Evolutionary conservation across 1,284 basidiomycete genomes (phyloP).

Genomic region (Heimioporus punctisporus): DNA sequence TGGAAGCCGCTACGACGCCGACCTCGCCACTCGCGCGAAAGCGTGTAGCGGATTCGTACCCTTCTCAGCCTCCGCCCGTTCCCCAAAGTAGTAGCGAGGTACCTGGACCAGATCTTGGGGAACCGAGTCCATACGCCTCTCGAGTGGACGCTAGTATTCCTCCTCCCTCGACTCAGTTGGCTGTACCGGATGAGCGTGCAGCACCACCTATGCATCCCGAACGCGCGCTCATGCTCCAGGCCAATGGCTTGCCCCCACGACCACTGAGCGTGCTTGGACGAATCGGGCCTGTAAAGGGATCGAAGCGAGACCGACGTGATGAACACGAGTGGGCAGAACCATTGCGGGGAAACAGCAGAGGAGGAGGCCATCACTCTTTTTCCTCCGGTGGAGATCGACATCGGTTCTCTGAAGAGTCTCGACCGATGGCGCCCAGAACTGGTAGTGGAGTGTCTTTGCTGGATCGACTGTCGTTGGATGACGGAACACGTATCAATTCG

Average conservation of each 20-base stretch:
- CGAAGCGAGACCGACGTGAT: slow-evolving; percentile 25
- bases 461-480: slow-evolving; percentile 37
- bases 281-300: slow-evolving; percentile 11
- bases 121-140: no score
- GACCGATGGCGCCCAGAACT: background rate
- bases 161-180: slow-evolving; percentile 3
- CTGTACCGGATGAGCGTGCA: slow-evolving; percentile 10
- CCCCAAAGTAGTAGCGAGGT: slow-evolving; percentile 5
- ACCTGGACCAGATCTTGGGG: no score
- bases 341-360: slow-evolving; percentile 8
- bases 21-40: slow-evolving; percentile 10
- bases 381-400: slow-evolving; percentile 20
- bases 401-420: slow-evolving; percentile 18
- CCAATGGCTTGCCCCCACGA: slow-evolving; percentile 30
- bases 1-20: slow-evolving; percentile 6
- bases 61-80: slow-evolving; percentile 3
- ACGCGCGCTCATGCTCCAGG: slow-evolving; percentile 32
- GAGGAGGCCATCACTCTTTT: background rate
- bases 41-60: slow-evolving; percentile 6
- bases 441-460: slow-evolving; percentile 36
- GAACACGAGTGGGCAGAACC: slow-evolving; percentile 26
- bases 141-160: no score
- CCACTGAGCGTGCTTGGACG: slow-evolving; percentile 18
- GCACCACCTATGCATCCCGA: slow-evolving; percentile 31
- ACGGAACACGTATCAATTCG: slow-evolving; percentile 15